phyloP scores from a whole-genome alignment of 2,329 filamentous ascomycete species.

The Didymella keratinophila region DNA sequence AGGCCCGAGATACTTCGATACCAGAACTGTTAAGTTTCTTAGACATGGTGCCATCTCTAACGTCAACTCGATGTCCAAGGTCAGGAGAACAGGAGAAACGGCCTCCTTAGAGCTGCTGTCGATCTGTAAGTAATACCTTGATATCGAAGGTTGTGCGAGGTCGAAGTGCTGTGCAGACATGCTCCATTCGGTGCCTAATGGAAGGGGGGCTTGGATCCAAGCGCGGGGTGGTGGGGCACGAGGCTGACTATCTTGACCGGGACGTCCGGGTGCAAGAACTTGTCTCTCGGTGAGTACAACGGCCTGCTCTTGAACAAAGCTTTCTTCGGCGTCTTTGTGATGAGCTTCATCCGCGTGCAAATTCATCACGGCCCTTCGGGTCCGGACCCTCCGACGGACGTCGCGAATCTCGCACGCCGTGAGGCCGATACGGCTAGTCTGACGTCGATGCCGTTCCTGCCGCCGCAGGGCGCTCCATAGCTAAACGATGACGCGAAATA shows the following conservation, averaged over 20 bases:
- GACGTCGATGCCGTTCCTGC: slow-evolving; percentile 28
- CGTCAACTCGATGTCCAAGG: background rate
- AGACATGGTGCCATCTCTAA: background rate
- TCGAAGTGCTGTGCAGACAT: background rate
- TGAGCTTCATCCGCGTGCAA: background rate
- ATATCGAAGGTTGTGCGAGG: background rate
- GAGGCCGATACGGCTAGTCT: slow-evolving; percentile 16
- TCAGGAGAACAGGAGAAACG: background rate
- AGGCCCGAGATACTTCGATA: too few species aligned
- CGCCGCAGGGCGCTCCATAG: slow-evolving; percentile 30
- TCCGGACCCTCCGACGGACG: slow-evolving; percentile 26
- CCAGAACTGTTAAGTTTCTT: too few species aligned
- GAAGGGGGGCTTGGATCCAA: background rate
- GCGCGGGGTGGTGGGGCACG: background rate
- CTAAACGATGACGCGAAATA: slow-evolving; percentile 34
- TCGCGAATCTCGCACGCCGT: slow-evolving; percentile 25
- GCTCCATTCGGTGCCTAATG: background rate
- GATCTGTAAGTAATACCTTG: background rate
- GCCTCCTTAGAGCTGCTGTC: background rate
- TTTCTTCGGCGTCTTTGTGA: background rate
- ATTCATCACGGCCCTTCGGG: slow-evolving; percentile 17
- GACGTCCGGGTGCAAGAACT: slow-evolving; percentile 6
- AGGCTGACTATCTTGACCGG: background rate
- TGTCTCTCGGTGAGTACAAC: background rate
- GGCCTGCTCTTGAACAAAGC: background rate